A percentile compares a stretch with the other conserved stretches of the same genome.
Conservation (phyloP, 352 stramenopile species). For the Phytophthora fragariaefolia region DNA sequence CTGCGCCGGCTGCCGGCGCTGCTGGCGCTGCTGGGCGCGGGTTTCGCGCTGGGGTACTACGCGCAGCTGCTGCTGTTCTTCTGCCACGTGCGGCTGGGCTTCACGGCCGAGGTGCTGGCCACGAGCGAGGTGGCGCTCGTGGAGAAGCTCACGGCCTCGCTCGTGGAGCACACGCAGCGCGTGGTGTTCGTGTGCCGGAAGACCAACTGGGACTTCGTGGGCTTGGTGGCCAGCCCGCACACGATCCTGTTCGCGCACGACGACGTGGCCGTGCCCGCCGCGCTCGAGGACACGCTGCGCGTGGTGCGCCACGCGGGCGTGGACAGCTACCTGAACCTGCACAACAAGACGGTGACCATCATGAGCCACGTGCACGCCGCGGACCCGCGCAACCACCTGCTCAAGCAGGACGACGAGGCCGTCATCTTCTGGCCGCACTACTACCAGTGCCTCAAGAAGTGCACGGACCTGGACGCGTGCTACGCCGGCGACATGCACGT, state of each 20-base stretch:
- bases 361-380: conserved; percentile 71
- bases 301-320: conserved; percentile 68
- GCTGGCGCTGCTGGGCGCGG: conserved; percentile 23
- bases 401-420: conserved; percentile 82
- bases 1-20: conserved; percentile 33
- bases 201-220: conserved; percentile 84
- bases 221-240: conserved; percentile 68
- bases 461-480: conserved; percentile 66
- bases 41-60: conserved; percentile 72
- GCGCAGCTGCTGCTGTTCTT: conserved; percentile 75
- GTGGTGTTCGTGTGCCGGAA: conserved; percentile 77
- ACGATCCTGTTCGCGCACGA: conserved; percentile 73
- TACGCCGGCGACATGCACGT: conserved; percentile 86
- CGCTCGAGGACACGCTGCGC: conserved; percentile 60
- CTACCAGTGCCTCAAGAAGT: conserved; percentile 78
- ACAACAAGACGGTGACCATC: conserved; percentile 86
- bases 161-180: conserved; percentile 63
- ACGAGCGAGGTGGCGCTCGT: conserved; percentile 49
- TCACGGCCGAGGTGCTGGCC: conserved; percentile 55
- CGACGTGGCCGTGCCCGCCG: conserved; percentile 58
- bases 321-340: conserved; percentile 79
- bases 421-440: conserved; percentile 84
- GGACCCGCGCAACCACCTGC: conserved; percentile 58
- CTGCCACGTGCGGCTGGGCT: conserved; percentile 62
- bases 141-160: conserved; percentile 54